Percentiles rank a stretch among this genome's conserved stretches.
These are phyloP conservation scores for Aspergillus chevalieri DNA, from an alignment of 2,329 filamentous ascomycete genomes.

Conservation along the genomic window DNA sequence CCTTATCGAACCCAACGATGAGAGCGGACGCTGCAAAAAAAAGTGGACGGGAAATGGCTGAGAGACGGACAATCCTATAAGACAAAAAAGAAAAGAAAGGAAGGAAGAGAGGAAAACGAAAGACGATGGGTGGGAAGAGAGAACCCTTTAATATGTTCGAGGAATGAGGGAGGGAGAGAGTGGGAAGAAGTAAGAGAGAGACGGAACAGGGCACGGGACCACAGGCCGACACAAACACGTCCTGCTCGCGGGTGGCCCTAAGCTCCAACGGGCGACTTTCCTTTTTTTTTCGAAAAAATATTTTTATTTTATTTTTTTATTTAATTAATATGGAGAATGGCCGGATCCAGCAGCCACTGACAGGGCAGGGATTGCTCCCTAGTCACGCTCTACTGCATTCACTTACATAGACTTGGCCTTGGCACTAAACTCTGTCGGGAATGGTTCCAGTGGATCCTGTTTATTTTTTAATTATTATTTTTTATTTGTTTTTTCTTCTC, in stretches of 20 bases:
- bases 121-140: conserved; percentile 21
- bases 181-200: conserved; percentile 20
- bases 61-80: conserved; percentile 36
- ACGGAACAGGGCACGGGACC: conserved; percentile 20
- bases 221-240: conserved; percentile 23
- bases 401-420: not conserved
- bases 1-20: conserved; percentile 31
- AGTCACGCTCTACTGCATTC: not conserved
- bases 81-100: conserved; percentile 12
- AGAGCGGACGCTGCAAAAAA: conserved; percentile 28
- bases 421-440: not conserved
- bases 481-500: not conserved
- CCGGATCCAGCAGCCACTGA: conserved; percentile 15
- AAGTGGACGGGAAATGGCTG: conserved; percentile 29
- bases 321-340: conserved; percentile 4
- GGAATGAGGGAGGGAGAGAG: conserved; percentile 19
- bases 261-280: conserved; percentile 24
- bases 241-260: conserved; percentile 8
- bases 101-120: conserved; percentile 9
- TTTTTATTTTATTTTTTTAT: conserved; percentile 4
- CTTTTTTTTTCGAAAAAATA: conserved; percentile 13
- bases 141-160: conserved; percentile 31
- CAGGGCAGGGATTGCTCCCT: not conserved
- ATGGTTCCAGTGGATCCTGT: not conserved
- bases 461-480: not conserved